phyloP scores from a whole-genome alignment of 1,284 basidiomycete genomes.

The Termitomyces sp. region DNA sequence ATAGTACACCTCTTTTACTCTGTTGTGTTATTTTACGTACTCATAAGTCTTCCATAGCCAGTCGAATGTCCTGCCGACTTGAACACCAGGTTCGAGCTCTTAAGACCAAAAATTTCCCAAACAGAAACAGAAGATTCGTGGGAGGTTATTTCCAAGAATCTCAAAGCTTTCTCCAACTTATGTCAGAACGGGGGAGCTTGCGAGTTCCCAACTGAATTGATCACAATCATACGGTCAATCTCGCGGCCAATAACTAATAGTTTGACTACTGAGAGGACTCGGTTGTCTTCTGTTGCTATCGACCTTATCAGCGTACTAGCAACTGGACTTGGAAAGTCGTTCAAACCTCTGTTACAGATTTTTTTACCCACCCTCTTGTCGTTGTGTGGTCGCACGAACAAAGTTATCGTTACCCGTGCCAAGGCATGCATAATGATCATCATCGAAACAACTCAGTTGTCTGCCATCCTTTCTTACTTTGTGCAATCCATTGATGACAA shows the following conservation, averaged over 20 bases:
- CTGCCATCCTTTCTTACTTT: conserved; percentile 61
- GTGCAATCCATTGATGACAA: conserved; percentile 65
- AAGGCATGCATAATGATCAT: conserved; percentile 55
- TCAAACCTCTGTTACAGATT: conserved; percentile 64
- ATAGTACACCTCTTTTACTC: conserved; percentile 8
- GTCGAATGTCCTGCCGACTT: conserved; percentile 12
- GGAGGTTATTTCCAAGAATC: conserved; percentile 64
- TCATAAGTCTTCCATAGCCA: conserved; percentile 8
- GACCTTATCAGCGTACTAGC: conserved; percentile 59
- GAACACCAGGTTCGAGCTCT: conserved; percentile 32
- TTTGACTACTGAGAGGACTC: conserved; percentile 72
- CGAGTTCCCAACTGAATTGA: conserved; percentile 52
- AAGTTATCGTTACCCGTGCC: conserved; percentile 69
- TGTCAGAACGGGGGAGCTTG: conserved; percentile 55
- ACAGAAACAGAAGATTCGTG: conserved; percentile 80
- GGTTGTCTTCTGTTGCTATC: conserved; percentile 68
- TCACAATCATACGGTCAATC: conserved; percentile 48
- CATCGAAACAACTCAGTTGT: conserved; percentile 67
- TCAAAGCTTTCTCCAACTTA: conserved; percentile 52
- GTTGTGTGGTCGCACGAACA: conserved; percentile 75
- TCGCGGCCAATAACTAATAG: conserved; percentile 55
- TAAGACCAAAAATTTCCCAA: conserved; percentile 44
- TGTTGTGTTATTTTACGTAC: background rate
- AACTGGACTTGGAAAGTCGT: conserved; percentile 52
- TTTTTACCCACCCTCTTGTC: conserved; percentile 67